Base-by-base conservation (phyloP, 2,329 filamentous ascomycete genomes). In the Trichoderma guizhouense region DNA sequence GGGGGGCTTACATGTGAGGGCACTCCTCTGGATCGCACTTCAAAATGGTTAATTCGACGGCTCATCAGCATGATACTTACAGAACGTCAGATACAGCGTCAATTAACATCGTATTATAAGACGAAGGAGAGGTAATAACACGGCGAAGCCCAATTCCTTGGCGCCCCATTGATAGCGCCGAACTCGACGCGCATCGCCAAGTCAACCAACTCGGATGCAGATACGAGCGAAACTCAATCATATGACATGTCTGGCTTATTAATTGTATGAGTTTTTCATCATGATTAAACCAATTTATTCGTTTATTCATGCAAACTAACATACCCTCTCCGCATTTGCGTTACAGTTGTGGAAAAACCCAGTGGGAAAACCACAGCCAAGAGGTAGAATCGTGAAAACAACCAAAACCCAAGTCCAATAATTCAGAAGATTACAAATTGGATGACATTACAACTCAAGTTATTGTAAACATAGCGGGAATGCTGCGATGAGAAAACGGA, bases 331-430 rank as follows among this genome's bases (percentile, higher is more conserved):
- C 53, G 53, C 26, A 47, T 68, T 68, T 11, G n/a, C 65, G 53
- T 43, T 47, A 60, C 39, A 21, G 53, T n/a, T 32, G 9, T 58
- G 65, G 65, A 7, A 68, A 68, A 68, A 60, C 65, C 65, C 65
- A 9, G 34, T 58, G 53, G 53, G 65, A 68, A 68, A 68, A 68
- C 65, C 65, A 58, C 12, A 43, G 18, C 65, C 36, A 8, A 68
- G 65, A 47, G 55, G 36, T 1, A 58, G n/a, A 5, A 36, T 15
- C 24, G 9, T 15, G 11, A 65, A 65, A 26, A 7, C n/a, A 55
- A 66, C 11, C 34, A 28, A 21, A 6, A 30, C 12, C 53, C 28
- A 5, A 67, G 9, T 47, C 53, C 7, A 18, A 24, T 12, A 60
- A 15, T 24, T 24, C 53, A 8, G 14, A 43, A 30, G 34, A 47